Evolutionary conservation across 176 grass and related monocot genomes (phyloP), one percentile per base, ranked within the genome.

Genomic region (Guadua angustifolia): DNA sequence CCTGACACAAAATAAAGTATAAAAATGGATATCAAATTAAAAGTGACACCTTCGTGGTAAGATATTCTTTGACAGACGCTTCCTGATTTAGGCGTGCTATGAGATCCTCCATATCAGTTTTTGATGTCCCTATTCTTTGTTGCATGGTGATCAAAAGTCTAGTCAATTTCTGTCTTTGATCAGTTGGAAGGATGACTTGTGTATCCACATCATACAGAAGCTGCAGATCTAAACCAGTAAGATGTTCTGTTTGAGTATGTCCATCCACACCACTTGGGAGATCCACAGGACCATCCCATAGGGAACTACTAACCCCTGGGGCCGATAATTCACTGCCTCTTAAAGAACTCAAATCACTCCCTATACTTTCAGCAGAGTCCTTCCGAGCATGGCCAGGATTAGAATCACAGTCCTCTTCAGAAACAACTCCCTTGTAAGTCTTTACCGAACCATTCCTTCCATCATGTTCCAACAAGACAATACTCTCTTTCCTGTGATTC

Each of bases 71-170:
- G 22, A 99, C 97, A 57, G 97, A 84, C 49, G 73, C 92, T 92
- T 95, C 97, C 83, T 99, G 93, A 92, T 94, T 94, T 85, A 99
- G 57, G 70, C 97, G 82, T 86, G 93, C 89, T 84, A 95, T 99
- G 73, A 99, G 92, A 99, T 99, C 93, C 78, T 99, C 97, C 97
- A 96, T 95, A 82, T 99, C 97, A 21, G 86, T 94, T 88, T 92
- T 99, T 87, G 89, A 59, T 44, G 97, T 99, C 68, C 70, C 88
- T 66, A 89, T 83, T 84, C 97, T 99, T 85, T 86, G 82, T 89
- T 94, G 89, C 88, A 99, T 73, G 35, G 81, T 99, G 78, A 94
- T 44, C 62, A 99, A 84, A 91, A 92, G 86, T 90, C 93, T 99
- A 84, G 77, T 87, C 71, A 99, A 82, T 73, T 92, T 99, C 66